These are phyloP conservation scores for Stentor roeselii DNA, from an alignment of 73 alveolate species.

Conservation along the genomic window DNA sequence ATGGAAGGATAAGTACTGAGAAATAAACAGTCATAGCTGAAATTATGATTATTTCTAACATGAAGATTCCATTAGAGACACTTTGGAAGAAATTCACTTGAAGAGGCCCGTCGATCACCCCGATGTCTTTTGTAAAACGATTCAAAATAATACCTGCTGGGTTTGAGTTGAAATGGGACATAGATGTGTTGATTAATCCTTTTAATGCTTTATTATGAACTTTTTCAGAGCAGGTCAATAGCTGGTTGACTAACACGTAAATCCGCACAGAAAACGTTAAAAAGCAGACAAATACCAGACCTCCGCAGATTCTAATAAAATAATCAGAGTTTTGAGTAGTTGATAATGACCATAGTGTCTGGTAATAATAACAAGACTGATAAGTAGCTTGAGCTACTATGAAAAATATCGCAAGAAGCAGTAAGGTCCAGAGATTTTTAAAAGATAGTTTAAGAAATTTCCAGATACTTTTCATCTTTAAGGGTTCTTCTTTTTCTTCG, in stretches of 20 bases:
- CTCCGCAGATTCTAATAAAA: background rate
- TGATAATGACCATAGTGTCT: background rate
- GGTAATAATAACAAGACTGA: background rate
- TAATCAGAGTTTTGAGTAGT: background rate
- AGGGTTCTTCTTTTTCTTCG: background rate
- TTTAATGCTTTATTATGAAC: slow-evolving; percentile 36
- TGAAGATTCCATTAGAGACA: background rate
- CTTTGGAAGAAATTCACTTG: background rate
- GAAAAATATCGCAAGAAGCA: background rate
- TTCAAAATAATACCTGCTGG: slow-evolving; percentile 45
- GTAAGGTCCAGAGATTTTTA: background rate
- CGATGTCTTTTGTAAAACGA: slow-evolving; percentile 42
- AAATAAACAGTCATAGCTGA: background rate
- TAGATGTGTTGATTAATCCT: slow-evolving; percentile 16
- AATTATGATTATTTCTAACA: background rate
- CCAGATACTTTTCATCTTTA: background rate
- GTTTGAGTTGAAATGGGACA: slow-evolving; percentile 32
- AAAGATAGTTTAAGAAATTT: background rate
- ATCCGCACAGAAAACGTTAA: background rate
- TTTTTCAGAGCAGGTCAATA: slow-evolving; percentile 27
- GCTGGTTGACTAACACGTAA: slow-evolving; percentile 18
- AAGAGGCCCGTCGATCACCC: background rate
- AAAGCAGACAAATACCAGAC: background rate
- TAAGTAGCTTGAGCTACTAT: background rate
- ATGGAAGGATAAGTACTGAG: background rate